Conservation (phyloP, 345 rosid species). For the Boechera divaricarpa region DNA sequence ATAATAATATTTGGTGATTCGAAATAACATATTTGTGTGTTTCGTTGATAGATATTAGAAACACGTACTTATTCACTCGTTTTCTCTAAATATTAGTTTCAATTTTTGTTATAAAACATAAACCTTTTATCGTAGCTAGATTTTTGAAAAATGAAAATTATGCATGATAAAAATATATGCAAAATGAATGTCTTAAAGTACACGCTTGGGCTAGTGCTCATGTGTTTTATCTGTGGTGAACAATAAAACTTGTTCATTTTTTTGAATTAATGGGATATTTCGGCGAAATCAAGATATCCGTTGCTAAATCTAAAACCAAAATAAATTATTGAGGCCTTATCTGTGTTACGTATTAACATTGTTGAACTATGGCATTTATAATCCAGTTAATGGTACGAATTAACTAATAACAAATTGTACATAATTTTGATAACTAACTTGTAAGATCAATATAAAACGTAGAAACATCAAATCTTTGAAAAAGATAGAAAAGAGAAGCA, state of each 20-base stretch:
- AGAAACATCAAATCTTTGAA: not conserved
- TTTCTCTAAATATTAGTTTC: not conserved
- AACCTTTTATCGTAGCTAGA: too few relatives aligned
- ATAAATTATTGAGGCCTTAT: not conserved
- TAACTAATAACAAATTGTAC: not conserved
- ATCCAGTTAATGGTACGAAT: too few relatives aligned
- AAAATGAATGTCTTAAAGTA: not conserved
- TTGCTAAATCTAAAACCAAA: not conserved
- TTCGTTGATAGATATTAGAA: too few relatives aligned
- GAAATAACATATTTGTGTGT: not conserved
- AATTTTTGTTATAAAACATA: too few relatives aligned
- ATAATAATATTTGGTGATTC: not conserved
- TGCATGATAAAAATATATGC: not conserved
- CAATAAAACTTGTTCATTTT: not conserved
- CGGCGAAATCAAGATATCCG: not conserved
- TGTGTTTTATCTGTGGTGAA: not conserved
- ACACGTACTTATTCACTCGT: not conserved
- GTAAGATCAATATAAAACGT: not conserved
- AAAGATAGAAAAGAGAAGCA: slow-evolving; percentile 31
- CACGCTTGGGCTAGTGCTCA: not conserved
- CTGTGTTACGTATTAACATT: not conserved
- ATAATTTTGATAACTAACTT: not conserved
- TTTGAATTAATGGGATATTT: not conserved
- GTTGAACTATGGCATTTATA: not conserved
- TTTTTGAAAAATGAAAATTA: not conserved